These are phyloP conservation scores for Pyrenophora tritici-repentis DNA, from an alignment of 2,329 filamentous ascomycete genomes.

Conservation along the genomic window DNA sequence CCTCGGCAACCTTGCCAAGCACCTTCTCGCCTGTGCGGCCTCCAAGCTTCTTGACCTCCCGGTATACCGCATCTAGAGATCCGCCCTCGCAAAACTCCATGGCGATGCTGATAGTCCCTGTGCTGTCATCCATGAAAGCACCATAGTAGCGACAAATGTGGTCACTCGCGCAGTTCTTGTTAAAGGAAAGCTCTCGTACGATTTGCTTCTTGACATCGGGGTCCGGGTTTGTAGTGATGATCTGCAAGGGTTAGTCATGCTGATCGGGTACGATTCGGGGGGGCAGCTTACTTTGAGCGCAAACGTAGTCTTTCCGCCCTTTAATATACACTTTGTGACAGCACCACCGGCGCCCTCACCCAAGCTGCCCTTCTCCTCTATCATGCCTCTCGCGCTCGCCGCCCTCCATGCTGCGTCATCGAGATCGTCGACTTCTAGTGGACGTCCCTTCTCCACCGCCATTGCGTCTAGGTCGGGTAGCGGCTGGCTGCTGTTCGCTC, in stretches of 20 bases:
- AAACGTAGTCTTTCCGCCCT: slow-evolving; percentile 91
- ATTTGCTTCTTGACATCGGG: slow-evolving; percentile 99
- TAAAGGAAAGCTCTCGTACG: slow-evolving; percentile 92
- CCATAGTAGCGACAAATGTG: slow-evolving; percentile 98
- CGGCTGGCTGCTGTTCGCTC: slow-evolving; percentile 79
- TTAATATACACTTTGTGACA: slow-evolving; percentile 87
- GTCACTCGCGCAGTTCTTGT: slow-evolving; percentile 93
- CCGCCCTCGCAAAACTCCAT: slow-evolving; percentile 99
- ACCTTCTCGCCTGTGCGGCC: slow-evolving; percentile 97
- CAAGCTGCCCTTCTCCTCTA: slow-evolving; percentile 84
- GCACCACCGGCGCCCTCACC: slow-evolving; percentile 96
- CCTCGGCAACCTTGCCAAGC: slow-evolving; percentile 93
- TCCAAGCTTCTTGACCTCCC: slow-evolving; percentile 93
- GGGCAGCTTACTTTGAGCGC: slow-evolving; percentile 76
- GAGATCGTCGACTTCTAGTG: slow-evolving; percentile 88
- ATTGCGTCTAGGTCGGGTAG: slow-evolving; percentile 79
- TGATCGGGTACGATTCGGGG: too few species aligned
- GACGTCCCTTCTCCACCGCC: slow-evolving; percentile 78
- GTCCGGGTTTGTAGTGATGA: slow-evolving; percentile 97
- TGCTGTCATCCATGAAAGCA: slow-evolving; percentile 94
- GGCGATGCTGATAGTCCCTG: slow-evolving; percentile 94
- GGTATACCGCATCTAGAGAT: slow-evolving; percentile 94
- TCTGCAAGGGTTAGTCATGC: slow-evolving; percentile 50
- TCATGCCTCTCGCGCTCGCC: slow-evolving; percentile 84
- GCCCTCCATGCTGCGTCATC: slow-evolving; percentile 96